Percentiles rank a stretch among this genome's conserved stretches.
Evolutionary conservation across 2,329 filamentous ascomycete species (phyloP).

Genomic region (Nothopassalora personata): DNA sequence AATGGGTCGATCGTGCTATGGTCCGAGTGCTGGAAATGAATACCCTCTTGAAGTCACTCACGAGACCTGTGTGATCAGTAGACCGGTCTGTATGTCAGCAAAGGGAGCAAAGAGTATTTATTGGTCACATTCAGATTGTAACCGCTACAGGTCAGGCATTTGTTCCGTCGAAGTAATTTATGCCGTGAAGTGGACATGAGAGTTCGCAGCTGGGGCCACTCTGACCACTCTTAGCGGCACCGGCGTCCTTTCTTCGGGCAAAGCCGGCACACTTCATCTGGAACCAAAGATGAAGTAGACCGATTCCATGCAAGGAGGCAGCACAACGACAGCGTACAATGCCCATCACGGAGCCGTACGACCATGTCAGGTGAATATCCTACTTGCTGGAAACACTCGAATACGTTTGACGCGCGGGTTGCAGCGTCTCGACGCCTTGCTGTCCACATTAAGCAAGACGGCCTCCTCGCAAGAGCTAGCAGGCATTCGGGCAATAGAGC

Average conservation of each 20-base stretch:
- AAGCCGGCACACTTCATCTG: neutral
- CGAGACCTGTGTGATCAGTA: neutral
- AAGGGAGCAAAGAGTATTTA: neutral
- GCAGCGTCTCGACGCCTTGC: neutral
- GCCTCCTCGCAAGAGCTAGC: neutral
- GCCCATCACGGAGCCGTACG: neutral
- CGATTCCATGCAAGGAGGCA: neutral
- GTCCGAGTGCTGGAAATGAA: neutral
- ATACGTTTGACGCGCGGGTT: no score
- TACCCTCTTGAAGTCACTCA: neutral
- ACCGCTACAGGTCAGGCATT: no score
- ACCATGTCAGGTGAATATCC: neutral
- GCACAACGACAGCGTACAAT: neutral
- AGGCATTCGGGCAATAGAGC: neutral
- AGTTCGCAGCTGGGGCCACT: neutral
- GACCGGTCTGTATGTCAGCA: neutral
- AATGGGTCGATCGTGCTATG: neutral
- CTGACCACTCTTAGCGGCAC: neutral
- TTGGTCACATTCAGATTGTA: no score
- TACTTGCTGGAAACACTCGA: neutral
- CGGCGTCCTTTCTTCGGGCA: neutral
- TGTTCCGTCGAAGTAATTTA: neutral
- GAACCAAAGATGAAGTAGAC: neutral
- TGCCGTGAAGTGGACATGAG: neutral
- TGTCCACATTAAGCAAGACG: neutral